Evolutionary conservation across 345 rosid species (phyloP).

Genomic region (Xanthoceras sorbifolium): DNA sequence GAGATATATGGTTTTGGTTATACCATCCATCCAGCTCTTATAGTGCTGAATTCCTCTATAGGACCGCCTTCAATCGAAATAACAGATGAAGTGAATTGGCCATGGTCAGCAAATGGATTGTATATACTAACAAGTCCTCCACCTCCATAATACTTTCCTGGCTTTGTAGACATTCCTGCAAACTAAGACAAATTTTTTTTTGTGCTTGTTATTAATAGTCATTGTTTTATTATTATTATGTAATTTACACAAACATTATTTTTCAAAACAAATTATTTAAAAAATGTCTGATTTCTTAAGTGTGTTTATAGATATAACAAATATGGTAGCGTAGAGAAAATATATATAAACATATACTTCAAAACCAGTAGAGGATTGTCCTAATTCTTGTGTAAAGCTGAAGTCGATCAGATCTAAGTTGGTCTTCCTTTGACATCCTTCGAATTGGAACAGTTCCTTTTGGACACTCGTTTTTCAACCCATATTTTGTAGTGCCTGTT

Average conservation of each 20-base stretch:
- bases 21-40: constrained; percentile 7
- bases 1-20: too few species aligned
- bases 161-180: not conserved
- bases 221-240: not conserved
- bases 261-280: too few species aligned
- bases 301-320: too few species aligned
- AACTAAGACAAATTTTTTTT: not conserved
- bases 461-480: not conserved
- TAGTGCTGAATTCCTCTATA: not conserved
- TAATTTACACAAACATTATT: not conserved
- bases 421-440: not conserved
- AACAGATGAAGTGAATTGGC: not conserved
- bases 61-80: not conserved
- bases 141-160: not conserved
- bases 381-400: not conserved
- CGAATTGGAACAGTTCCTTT: constrained; percentile 12
- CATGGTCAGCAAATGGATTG: not conserved
- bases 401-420: not conserved
- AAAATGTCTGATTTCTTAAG: too few species aligned
- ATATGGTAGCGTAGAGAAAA: not conserved
- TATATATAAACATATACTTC: not conserved
- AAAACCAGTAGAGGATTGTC: not conserved
- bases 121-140: not conserved
- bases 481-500: not conserved
- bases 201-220: not conserved